A percentile compares a stretch with the other conserved stretches of the same genome.
These are phyloP conservation scores for Antitrichia curtipendula DNA, from an alignment of 225 moss, liverwort and hornwort genomes.

Conservation along the genomic window DNA sequence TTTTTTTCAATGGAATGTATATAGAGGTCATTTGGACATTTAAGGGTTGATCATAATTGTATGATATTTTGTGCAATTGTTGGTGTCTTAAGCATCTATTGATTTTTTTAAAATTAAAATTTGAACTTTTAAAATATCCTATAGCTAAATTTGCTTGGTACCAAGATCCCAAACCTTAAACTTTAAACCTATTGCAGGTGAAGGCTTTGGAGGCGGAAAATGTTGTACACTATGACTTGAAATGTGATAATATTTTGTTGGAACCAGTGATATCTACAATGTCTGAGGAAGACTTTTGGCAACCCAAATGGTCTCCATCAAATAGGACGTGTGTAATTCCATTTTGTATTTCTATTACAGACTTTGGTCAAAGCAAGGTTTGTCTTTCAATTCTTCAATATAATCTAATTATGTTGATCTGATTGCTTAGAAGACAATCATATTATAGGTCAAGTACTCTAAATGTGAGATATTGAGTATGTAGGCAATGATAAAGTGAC, in stretches of 20 bases:
- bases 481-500: no score
- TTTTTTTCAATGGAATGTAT: not conserved
- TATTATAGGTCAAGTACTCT: no score
- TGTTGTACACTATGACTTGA: constrained; percentile 88
- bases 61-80: not conserved
- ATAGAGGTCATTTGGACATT: not conserved
- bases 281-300: constrained; percentile 72
- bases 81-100: no score
- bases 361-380: constrained; percentile 98
- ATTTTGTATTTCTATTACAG: constrained; percentile 63
- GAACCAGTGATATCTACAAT: constrained; percentile 26
- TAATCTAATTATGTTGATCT: rapidly evolving
- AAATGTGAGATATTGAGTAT: no score
- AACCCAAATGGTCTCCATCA: constrained; percentile 50
- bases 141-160: not conserved
- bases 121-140: not conserved
- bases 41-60: no score
- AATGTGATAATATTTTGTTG: constrained; percentile 84
- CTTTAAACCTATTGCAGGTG: constrained; percentile 10
- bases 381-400: not conserved
- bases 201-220: constrained; percentile 75
- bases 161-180: rapidly evolving
- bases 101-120: not conserved
- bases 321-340: constrained; percentile 25
- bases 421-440: rapidly evolving